Conservation (phyloP, 2,329 filamentous ascomycete species). For the Hypoxylon sp. region DNA sequence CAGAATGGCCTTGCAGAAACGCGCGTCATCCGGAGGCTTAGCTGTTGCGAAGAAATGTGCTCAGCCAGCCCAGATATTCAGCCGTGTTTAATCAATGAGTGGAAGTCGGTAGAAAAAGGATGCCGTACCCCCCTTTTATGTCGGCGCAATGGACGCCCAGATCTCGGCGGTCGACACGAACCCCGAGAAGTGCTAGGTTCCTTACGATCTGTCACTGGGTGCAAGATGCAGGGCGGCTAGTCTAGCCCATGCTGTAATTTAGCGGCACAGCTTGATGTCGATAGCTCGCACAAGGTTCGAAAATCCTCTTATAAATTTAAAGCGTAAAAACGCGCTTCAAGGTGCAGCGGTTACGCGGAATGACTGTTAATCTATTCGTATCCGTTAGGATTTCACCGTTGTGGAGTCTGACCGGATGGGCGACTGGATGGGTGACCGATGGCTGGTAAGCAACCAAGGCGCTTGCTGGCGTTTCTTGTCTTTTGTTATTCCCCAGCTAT, state of each 20-base stretch:
- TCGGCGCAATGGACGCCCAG: conserved; percentile 31
- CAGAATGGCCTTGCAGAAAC: conserved; percentile 25
- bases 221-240: conserved; percentile 22
- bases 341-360: conserved; percentile 21
- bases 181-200: conserved; percentile 21
- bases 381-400: conserved; percentile 13
- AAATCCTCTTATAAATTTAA: conserved; percentile 19
- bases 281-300: conserved; percentile 16
- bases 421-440: conserved; percentile 16
- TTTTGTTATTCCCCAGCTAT: conserved; percentile 13
- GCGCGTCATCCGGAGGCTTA: conserved; percentile 43
- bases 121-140: conserved; percentile 30
- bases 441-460: conserved; percentile 29
- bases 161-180: conserved; percentile 40
- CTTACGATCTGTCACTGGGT: conserved; percentile 41
- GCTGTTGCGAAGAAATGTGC: conserved; percentile 10
- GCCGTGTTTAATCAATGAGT: conserved; percentile 22
- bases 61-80: conserved; percentile 16
- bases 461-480: conserved; percentile 14
- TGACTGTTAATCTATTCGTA: conserved; percentile 18
- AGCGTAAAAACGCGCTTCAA: conserved; percentile 5
- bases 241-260: conserved; percentile 23
- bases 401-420: conserved; percentile 23
- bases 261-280: conserved; percentile 38
- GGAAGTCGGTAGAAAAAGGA: conserved; percentile 24